Percentiles rank a stretch among this genome's conserved stretches.
phyloP scores from a whole-genome alignment of 352 stramenopile genomes.

The Phytophthora ramorum region DNA sequence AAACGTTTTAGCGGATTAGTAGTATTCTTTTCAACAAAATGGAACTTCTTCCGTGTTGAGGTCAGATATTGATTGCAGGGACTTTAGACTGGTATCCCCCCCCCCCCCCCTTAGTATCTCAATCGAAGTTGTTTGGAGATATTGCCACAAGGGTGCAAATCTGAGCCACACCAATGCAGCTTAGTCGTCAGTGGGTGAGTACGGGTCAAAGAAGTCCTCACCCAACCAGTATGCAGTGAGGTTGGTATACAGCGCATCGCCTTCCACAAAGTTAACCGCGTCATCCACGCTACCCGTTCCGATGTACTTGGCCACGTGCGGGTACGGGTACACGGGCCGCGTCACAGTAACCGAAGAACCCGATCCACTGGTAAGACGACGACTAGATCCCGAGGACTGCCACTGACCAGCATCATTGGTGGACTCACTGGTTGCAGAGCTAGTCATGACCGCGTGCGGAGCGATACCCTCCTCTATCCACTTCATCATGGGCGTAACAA shows the following conservation, averaged over 20 bases:
- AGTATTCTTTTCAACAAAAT: no score
- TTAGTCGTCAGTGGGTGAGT: constrained; percentile 27
- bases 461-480: constrained; percentile 42
- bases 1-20: no score
- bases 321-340: constrained; percentile 38
- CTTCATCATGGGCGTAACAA: constrained; percentile 53
- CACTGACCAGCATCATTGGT: constrained; percentile 37
- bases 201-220: constrained; percentile 36
- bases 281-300: constrained; percentile 33
- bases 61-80: no score
- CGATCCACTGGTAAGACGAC: constrained; percentile 24
- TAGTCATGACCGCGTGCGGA: constrained; percentile 37
- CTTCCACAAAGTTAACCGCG: constrained; percentile 36
- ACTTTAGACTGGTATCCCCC: no score
- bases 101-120: no score
- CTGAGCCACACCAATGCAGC: no score
- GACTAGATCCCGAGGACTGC: constrained; percentile 16
- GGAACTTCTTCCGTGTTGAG: no score
- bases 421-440: constrained; percentile 16
- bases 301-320: constrained; percentile 38
- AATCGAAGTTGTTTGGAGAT: no score
- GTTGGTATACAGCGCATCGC: constrained; percentile 42
- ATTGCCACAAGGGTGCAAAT: no score
- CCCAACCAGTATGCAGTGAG: constrained; percentile 32
- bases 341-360: constrained; percentile 22